A percentile compares a stretch with the other conserved stretches of the same genome.
Conservation (phyloP, 352 stramenopile species). For the Globisporangium radiosum region DNA sequence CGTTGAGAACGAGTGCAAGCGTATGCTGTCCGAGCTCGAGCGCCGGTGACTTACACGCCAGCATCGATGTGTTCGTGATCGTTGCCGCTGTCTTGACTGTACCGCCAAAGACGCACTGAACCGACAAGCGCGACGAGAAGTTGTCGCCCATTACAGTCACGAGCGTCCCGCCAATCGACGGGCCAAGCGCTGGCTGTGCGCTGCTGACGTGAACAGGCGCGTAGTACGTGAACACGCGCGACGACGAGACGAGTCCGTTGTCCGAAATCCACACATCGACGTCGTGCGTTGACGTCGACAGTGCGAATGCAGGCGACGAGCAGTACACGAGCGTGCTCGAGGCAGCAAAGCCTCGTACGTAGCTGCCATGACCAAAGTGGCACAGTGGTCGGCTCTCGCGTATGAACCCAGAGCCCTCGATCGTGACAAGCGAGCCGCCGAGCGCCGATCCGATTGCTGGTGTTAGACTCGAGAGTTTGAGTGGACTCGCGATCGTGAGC, state of each 20-base stretch:
- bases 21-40: constrained; percentile 22
- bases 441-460: constrained; percentile 8
- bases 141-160: constrained; percentile 19
- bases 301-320: constrained; percentile 13
- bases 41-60: constrained; percentile 23
- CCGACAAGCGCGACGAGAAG: constrained; percentile 13
- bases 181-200: constrained; percentile 21
- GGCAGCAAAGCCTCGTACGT: constrained; percentile 13
- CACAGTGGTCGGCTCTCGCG: constrained; percentile 15
- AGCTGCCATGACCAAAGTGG: constrained; percentile 21
- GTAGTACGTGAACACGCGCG: constrained; percentile 19
- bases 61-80: neutral
- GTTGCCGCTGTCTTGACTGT: constrained; percentile 6
- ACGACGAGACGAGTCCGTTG: constrained; percentile 15
- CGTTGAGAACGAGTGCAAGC: constrained; percentile 24
- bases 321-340: constrained; percentile 22
- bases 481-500: neutral
- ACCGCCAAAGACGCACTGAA: constrained; percentile 31
- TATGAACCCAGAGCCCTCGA: constrained; percentile 27
- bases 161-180: constrained; percentile 21
- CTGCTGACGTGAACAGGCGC: constrained; percentile 11
- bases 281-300: constrained; percentile 1
- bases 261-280: constrained; percentile 34
- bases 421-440: constrained; percentile 24
- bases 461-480: neutral